phyloP scores from a whole-genome alignment of 1,139 yeast genomes.

The Magnusiomyces suaveolens region DNA sequence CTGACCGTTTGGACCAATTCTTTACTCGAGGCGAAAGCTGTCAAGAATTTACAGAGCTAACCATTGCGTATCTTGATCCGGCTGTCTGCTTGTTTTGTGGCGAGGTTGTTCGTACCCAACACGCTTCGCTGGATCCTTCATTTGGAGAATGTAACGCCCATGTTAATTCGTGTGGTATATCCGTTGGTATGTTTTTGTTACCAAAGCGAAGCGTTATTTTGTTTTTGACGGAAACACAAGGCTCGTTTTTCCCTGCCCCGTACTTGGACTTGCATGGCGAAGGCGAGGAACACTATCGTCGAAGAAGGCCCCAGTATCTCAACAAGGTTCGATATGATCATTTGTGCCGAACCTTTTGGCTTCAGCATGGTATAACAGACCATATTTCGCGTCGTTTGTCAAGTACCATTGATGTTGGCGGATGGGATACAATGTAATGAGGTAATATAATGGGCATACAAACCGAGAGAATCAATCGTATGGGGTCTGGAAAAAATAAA shows the following conservation, averaged over 20 bases:
- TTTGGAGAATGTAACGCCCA: constrained; percentile 34
- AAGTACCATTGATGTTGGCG: constrained; percentile 74
- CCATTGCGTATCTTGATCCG: constrained; percentile 45
- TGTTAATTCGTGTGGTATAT: constrained; percentile 43
- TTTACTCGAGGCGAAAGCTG: constrained; percentile 31
- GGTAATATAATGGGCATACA: too few relatives aligned
- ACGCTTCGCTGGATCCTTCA: constrained; percentile 39
- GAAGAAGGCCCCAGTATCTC: constrained; percentile 63
- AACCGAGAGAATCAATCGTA: too few relatives aligned
- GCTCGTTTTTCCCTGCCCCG: constrained; percentile 79
- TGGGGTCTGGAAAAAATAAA: background rate
- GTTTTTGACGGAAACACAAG: constrained; percentile 50
- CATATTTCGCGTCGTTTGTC: constrained; percentile 72
- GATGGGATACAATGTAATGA: constrained; percentile 78
- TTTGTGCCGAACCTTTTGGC: constrained; percentile 59
- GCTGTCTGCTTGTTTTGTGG: constrained; percentile 87
- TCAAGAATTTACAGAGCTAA: constrained; percentile 24
- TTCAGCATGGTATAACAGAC: constrained; percentile 71
- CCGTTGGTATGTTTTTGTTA: constrained; percentile 67
- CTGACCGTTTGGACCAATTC: constrained; percentile 59
- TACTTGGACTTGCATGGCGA: constrained; percentile 85
- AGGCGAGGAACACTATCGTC: constrained; percentile 57
- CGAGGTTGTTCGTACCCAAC: constrained; percentile 43
- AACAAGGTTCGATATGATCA: constrained; percentile 57
- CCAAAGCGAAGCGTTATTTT: constrained; percentile 69